Percentiles rank a stretch among this genome's conserved stretches.
Evolutionary conservation across 306 rosid species (phyloP).

Genomic region (Canavalia ensiformis): DNA sequence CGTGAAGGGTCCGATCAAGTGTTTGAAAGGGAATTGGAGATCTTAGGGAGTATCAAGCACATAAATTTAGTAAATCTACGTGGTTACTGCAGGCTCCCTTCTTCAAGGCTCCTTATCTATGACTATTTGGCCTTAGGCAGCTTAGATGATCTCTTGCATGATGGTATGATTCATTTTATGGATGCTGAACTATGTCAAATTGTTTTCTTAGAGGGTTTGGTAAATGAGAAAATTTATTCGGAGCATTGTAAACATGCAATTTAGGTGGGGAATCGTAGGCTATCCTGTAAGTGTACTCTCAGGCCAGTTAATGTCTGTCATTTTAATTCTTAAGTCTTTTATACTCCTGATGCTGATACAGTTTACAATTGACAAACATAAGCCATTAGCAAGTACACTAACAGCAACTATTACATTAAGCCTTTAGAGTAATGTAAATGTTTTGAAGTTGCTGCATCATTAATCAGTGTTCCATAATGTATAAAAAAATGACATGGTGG

Average conservation of each 20-base stretch:
- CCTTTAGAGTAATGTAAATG: not conserved
- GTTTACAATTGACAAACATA: not conserved
- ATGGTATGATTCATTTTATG: conserved; percentile 64
- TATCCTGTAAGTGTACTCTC: not conserved
- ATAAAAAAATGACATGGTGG: not conserved
- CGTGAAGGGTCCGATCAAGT: conserved; percentile 85
- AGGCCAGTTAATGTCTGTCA: not conserved
- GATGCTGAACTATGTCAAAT: not conserved
- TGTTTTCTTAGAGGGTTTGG: not conserved
- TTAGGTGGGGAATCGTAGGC: not conserved
- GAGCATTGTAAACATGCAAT: not conserved
- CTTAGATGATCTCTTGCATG: conserved; percentile 90
- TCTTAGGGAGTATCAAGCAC: conserved; percentile 92
- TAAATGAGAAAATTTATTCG: not conserved
- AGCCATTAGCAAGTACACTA: not conserved
- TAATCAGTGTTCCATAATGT: not conserved
- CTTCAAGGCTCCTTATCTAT: conserved; percentile 90
- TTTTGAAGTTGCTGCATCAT: conserved; percentile 13
- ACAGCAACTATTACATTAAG: not conserved
- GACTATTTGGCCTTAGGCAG: conserved; percentile 86
- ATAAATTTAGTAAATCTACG: conserved; percentile 88
- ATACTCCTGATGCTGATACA: not conserved
- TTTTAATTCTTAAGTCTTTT: not conserved
- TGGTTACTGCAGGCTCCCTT: conserved; percentile 93
- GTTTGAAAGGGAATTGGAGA: conserved; percentile 91